Base-by-base conservation (phyloP, 1,284 basidiomycete species). In the Cryptococcus sp. region DNA sequence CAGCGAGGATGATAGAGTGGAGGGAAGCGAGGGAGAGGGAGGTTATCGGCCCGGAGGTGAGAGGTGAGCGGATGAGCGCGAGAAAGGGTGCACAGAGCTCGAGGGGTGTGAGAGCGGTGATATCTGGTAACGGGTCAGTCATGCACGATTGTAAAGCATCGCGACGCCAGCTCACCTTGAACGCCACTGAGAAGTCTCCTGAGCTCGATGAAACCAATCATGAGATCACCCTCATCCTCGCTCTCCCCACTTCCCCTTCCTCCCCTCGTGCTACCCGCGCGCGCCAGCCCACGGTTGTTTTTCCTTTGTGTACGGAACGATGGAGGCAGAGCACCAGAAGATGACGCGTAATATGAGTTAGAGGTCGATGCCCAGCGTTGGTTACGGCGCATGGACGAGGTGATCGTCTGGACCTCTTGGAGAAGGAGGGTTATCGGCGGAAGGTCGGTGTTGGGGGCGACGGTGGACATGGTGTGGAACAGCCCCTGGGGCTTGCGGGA, bases 361-460 rank as follows among this genome's bases (percentile, higher is more conserved):
- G 72, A 67, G 4, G 69, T 62, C 3, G 87, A 83, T 15, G 91
- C 87, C 92, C 92, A 95, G 50, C 92, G 85, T 48, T 91, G 91
- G 78, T 95, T 95, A 79, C 94, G 91, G 74, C 95, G 89, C 91
- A 98, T 96, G n/a, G 86, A 84, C 4, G 92, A 91, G 42, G 92
- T 96, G 65, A 98, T 89, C 12, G 91, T 83, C 54, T 94, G 82
- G 62, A 97, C 89, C 81, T 98, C 94, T 61, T 77, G 76, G 37
- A 74, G 70, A 35, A 77, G 67, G 13, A 76, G 70, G 16, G 70
- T 73, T 42, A 70, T 57, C n/a, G 75, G 66, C 1, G 70, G 64
- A 37, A 77, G 68, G 62, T 77, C 73, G 52, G 57, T 67, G 28
- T 33, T 33, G 28, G 28, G 28, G 28, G 28, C 28, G 28, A 33